Conservation (phyloP, 2,329 filamentous ascomycete genomes). For the Neopestalotiopsis rosae region DNA sequence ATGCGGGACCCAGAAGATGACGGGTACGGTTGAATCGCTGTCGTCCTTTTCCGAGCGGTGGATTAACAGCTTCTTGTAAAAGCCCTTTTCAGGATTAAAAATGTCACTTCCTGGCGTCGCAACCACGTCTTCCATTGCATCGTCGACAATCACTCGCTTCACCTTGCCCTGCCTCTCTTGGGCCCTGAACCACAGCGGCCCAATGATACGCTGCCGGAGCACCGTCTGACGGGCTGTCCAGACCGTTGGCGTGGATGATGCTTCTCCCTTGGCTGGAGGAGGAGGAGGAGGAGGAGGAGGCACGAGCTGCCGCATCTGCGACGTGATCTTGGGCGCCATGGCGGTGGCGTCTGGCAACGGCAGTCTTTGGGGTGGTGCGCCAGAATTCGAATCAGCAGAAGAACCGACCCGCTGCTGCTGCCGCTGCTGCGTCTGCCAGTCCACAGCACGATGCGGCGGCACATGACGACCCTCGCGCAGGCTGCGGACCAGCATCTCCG, state of each 20-base stretch:
- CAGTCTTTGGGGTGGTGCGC: no score
- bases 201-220: constrained; percentile 63
- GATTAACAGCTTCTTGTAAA: not conserved
- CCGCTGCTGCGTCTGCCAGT: constrained; percentile 37
- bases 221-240: not conserved
- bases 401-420: constrained; percentile 21
- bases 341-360: constrained; percentile 21
- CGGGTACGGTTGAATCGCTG: not conserved
- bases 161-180: constrained; percentile 22
- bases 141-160: constrained; percentile 45
- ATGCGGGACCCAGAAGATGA: not conserved
- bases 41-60: not conserved
- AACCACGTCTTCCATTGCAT: not conserved
- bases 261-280: constrained; percentile 15
- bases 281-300: constrained; percentile 53
- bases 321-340: constrained; percentile 76
- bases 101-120: not conserved
- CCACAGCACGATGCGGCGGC: constrained; percentile 49
- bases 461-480: constrained; percentile 70
- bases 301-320: constrained; percentile 63
- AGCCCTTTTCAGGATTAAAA: not conserved
- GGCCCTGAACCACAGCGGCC: constrained; percentile 66
- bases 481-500: constrained; percentile 70
- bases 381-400: no score
- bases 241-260: no score